Conservation (phyloP, 2,329 filamentous ascomycete species). For the Aureobasidium sp. region DNA sequence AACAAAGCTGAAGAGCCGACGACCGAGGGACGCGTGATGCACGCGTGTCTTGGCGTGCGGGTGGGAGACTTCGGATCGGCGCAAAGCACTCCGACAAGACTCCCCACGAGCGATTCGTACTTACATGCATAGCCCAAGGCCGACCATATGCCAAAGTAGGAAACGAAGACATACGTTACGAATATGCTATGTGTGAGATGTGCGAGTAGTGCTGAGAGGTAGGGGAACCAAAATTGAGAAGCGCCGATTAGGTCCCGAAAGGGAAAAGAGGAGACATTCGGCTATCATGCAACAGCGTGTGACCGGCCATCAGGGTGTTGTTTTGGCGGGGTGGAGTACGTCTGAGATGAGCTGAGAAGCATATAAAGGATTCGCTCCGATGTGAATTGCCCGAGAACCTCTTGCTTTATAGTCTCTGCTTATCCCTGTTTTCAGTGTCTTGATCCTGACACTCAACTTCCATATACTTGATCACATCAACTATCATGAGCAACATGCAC, state of each 20-base stretch:
- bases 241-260: background rate
- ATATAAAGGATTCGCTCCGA: background rate
- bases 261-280: background rate
- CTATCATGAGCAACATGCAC: background rate
- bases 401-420: background rate
- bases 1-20: background rate
- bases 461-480: background rate
- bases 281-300: slow-evolving; percentile 8
- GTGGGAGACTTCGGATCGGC: background rate
- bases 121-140: background rate
- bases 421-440: background rate
- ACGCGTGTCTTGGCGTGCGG: background rate
- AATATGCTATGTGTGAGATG: background rate
- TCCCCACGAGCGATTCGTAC: background rate
- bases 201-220: background rate
- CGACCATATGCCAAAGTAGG: background rate
- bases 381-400: background rate
- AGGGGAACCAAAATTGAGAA: background rate
- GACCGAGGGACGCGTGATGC: background rate
- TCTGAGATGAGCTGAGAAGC: background rate
- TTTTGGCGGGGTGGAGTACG: background rate
- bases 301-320: slow-evolving; percentile 9
- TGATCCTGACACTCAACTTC: background rate
- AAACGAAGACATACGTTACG: background rate
- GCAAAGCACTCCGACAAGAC: background rate